These are phyloP conservation scores for Cladosporium halotolerans DNA, from an alignment of 2,329 filamentous ascomycete species.

Conservation along the genomic window DNA sequence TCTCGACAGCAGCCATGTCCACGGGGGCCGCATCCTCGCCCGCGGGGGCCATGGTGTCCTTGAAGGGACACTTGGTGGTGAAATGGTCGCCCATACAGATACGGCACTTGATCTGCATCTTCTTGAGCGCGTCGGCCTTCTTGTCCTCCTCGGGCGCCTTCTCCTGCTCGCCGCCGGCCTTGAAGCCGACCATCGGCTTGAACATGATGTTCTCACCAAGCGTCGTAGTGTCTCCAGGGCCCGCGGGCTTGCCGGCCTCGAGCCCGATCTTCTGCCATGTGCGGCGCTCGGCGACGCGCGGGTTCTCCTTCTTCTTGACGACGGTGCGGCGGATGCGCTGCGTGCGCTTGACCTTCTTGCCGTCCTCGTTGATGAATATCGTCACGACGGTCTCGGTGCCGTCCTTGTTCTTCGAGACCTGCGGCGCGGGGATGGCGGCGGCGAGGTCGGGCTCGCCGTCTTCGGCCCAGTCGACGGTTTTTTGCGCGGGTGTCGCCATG, in stretches of 20 bases:
- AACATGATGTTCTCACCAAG: conserved; percentile 98
- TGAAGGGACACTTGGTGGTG: conserved; percentile 97
- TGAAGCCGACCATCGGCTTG: conserved; percentile 89
- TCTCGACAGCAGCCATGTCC: conserved; percentile 43
- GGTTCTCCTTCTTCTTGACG: conserved; percentile 92
- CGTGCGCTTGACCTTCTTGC: conserved; percentile 95
- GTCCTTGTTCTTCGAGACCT: conserved; percentile 95
- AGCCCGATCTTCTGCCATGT: conserved; percentile 88
- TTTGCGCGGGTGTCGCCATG: conserved; percentile 29
- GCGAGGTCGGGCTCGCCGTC: conserved; percentile 72
- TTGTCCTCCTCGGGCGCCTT: conserved; percentile 62
- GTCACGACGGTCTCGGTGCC: conserved; percentile 94
- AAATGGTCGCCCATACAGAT: conserved; percentile 99
- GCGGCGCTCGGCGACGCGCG: conserved; percentile 90
- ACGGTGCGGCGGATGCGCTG: conserved; percentile 89
- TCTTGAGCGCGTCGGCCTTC: conserved; percentile 69
- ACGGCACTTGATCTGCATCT: conserved; percentile 99
- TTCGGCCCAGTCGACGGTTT: conserved; percentile 80
- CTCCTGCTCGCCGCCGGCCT: conserved; percentile 77
- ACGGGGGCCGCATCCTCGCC: conserved; percentile 38
- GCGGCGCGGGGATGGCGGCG: conserved; percentile 73
- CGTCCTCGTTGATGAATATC: conserved; percentile 83
- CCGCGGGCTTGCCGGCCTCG: conserved; percentile 75
- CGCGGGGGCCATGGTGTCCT: conserved; percentile 95
- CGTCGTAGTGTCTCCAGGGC: conserved; percentile 83